A percentile compares a stretch with the other conserved stretches of the same genome.
Evolutionary conservation across 2,329 filamentous ascomycete species (phyloP).

Genomic region (Claviceps sorghi): DNA sequence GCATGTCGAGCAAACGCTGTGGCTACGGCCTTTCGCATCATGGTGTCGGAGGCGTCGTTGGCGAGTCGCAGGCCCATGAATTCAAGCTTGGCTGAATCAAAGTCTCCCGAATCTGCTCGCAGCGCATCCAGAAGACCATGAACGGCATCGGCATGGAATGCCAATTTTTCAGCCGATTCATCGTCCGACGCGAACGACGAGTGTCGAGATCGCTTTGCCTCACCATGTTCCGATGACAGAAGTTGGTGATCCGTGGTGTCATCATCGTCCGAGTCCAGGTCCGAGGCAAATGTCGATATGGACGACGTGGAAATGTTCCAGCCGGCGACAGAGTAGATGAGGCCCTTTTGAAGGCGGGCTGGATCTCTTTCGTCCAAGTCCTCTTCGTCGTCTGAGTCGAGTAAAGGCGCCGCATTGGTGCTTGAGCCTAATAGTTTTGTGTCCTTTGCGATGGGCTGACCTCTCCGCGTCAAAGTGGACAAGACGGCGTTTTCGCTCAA

Average conservation of each 20-base stretch:
- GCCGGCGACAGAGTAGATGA: constrained; percentile 38
- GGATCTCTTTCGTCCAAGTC: constrained; percentile 33
- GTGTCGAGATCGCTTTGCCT: constrained; percentile 45
- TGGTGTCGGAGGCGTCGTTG: constrained; percentile 76
- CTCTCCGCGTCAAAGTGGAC: constrained; percentile 22
- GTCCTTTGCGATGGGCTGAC: constrained; percentile 25
- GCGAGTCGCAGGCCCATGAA: constrained; percentile 86
- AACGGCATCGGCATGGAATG: constrained; percentile 78
- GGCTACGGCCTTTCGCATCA: constrained; percentile 76
- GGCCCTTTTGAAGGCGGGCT: constrained; percentile 35
- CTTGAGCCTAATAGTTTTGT: constrained; percentile 30
- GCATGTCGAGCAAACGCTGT: constrained; percentile 74
- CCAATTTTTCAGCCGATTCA: constrained; percentile 40
- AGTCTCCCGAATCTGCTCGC: constrained; percentile 59
- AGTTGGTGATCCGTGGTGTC: constrained; percentile 55
- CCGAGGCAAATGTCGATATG: constrained; percentile 47
- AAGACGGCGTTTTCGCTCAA: constrained; percentile 22
- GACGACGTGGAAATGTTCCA: constrained; percentile 40
- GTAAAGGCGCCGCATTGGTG: constrained; percentile 36
- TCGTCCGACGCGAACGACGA: constrained; percentile 62
- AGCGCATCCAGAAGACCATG: constrained; percentile 76
- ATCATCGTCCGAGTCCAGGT: constrained; percentile 45
- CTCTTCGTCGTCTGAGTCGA: constrained; percentile 33
- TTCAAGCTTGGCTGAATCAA: constrained; percentile 72
- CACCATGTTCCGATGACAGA: constrained; percentile 19